Conservation (phyloP, 1,139 yeast genomes). For the Meyerozyma smithsonii region DNA sequence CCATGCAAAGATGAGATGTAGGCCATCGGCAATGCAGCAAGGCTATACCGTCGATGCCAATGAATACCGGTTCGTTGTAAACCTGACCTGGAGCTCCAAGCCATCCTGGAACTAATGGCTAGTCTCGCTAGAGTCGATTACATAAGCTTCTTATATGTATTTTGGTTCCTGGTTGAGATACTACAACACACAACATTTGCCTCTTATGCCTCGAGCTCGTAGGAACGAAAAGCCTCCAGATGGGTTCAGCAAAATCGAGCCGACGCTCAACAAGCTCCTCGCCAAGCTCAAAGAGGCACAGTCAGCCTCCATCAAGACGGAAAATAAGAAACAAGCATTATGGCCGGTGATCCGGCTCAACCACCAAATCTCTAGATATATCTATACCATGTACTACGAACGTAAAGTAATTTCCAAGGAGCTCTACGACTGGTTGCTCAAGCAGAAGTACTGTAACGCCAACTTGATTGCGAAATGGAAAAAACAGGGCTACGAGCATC, state of each 20-base stretch:
- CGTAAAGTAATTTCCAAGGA: slow-evolving; percentile 62
- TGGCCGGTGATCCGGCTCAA: slow-evolving; percentile 71
- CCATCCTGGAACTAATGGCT: not conserved
- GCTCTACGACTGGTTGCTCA: slow-evolving; percentile 73
- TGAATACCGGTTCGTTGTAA: not conserved
- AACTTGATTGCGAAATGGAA: slow-evolving; percentile 86
- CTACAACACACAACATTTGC: too few species aligned
- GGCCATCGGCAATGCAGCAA: too few species aligned
- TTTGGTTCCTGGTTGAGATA: too few species aligned
- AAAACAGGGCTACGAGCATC: slow-evolving; percentile 81
- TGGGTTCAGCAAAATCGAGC: slow-evolving; percentile 71
- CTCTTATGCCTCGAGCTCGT: slow-evolving; percentile 6
- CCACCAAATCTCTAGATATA: slow-evolving; percentile 73
- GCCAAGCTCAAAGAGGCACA: slow-evolving; percentile 58
- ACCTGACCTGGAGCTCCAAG: not conserved
- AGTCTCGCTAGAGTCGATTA: too few species aligned
- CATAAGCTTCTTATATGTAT: not conserved
- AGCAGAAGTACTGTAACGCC: slow-evolving; percentile 63
- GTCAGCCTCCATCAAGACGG: slow-evolving; percentile 21
- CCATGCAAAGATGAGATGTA: too few species aligned
- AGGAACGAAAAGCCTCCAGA: slow-evolving; percentile 48
- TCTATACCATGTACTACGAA: slow-evolving; percentile 70
- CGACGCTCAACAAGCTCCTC: slow-evolving; percentile 62
- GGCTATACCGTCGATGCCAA: not conserved
- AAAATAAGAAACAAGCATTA: slow-evolving; percentile 49